Conservation (phyloP, 2,329 filamentous ascomycete genomes). For the Aspergillus unguis region DNA sequence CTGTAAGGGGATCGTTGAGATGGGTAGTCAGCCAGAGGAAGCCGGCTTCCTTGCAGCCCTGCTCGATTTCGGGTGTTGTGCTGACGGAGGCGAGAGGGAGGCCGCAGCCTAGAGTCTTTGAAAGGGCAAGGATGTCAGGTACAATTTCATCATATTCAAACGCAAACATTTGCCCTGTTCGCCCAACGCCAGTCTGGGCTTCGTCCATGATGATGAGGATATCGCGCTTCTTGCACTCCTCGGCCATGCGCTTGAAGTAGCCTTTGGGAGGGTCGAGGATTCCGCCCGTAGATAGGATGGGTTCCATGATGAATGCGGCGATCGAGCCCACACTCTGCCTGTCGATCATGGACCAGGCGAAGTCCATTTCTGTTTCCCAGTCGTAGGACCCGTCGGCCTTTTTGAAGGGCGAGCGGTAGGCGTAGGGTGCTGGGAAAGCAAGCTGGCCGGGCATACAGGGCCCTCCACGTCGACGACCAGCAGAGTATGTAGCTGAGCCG, state of each 20-base stretch:
- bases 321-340: slow-evolving; percentile 58
- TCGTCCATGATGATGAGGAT: slow-evolving; percentile 61
- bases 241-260: slow-evolving; percentile 56
- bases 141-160: slow-evolving; percentile 52
- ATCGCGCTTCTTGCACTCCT: slow-evolving; percentile 52
- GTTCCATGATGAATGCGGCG: slow-evolving; percentile 62
- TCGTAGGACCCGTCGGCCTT: slow-evolving; percentile 60
- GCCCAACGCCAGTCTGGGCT: slow-evolving; percentile 58
- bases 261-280: slow-evolving; percentile 59
- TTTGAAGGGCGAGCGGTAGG: slow-evolving; percentile 61
- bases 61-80: slow-evolving; percentile 54
- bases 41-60: slow-evolving; percentile 46
- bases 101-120: slow-evolving; percentile 61
- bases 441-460: slow-evolving; percentile 54
- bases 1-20: slow-evolving; percentile 60
- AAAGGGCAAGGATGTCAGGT: slow-evolving; percentile 59
- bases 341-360: slow-evolving; percentile 61
- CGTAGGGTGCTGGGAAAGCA: slow-evolving; percentile 58
- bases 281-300: slow-evolving; percentile 57
- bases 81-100: slow-evolving; percentile 58
- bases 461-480: slow-evolving; percentile 21
- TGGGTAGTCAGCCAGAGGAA: slow-evolving; percentile 62
- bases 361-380: slow-evolving; percentile 63
- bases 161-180: slow-evolving; percentile 58
- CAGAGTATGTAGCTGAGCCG: slow-evolving; percentile 45